Evolutionary conservation across 2,329 filamentous ascomycete species (phyloP), one percentile per base, ranked within the genome.

Genomic region (Xylaria arbuscula): DNA sequence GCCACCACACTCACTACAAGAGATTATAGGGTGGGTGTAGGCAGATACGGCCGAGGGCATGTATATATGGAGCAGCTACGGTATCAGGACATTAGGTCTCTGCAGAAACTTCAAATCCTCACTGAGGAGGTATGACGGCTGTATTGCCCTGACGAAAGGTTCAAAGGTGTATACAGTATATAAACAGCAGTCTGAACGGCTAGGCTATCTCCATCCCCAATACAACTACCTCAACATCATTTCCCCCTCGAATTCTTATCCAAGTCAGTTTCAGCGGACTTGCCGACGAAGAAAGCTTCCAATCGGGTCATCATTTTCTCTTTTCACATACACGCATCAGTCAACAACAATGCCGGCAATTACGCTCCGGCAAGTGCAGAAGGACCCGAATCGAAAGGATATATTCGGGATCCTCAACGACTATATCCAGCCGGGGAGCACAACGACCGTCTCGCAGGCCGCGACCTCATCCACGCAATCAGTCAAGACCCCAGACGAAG

Each of bases 371-470:
- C 68, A 71, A 45, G 32, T 56, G 1, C 11, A 63, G 47, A 64
- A 62, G n/a, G 60, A 61, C 54, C 61, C 60, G 2, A 9, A 48
- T 17, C 61, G 68, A 5, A 45, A 69, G 36, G 51, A 68, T 24
- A 54, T 74, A 19, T 74, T 76, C 66, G 55, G 70, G 6, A 66
- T 74, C 50, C 69, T 78, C 53, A 66, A 69, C 51, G 54, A 70
- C n/a, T 74, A 73, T 53, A 66, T 76, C 38, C 56, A 62, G 28
- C 58, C 65, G 0, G 42, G 48, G 0, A 70, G 59, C 61, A 11
- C 68, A 10, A 63, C 64, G 2, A 61, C 74, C 4, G 64, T 67
- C 11, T 55, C 62, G 0, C 38, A 72, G n/a, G 67, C 65, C 15
- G 75, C 73, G n/a, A 13, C 32, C 15, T 38, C 64, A 24, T 70